Percentiles rank a stretch among this genome's conserved stretches.
phyloP scores from a whole-genome alignment of 1,284 basidiomycete species.

The Cerrena zonata region DNA sequence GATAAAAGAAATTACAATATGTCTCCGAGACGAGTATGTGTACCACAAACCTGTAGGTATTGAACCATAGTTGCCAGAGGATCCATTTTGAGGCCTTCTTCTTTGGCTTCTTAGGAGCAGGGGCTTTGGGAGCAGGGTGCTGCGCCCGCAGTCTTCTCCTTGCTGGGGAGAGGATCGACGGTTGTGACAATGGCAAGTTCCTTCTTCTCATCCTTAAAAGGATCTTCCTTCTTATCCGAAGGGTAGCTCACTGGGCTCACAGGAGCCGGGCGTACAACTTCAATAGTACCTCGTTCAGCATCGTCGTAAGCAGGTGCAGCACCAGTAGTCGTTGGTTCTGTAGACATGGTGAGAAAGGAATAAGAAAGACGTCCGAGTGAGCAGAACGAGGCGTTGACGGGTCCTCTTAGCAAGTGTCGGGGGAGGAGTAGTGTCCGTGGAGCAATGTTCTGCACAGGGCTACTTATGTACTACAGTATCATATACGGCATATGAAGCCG shows the following conservation, averaged over 20 bases:
- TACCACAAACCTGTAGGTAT: conserved; percentile 51
- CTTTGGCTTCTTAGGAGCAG: conserved; percentile 28
- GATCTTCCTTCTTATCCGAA: conserved; percentile 33
- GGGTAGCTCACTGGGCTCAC: conserved; percentile 18
- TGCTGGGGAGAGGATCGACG: conserved; percentile 30
- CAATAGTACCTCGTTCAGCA: conserved; percentile 53
- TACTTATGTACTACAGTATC: conserved; percentile 4
- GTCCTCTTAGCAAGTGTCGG: conserved; percentile 5
- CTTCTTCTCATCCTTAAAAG: conserved; percentile 14
- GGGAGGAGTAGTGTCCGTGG: conserved; percentile 5
- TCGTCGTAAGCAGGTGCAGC: conserved; percentile 40
- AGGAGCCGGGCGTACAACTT: conserved; percentile 30
- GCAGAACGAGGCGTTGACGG: background rate
- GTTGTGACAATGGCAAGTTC: conserved; percentile 15
- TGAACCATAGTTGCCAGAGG: conserved; percentile 59
- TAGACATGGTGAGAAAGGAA: conserved; percentile 18
- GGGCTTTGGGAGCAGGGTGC: conserved; percentile 25
- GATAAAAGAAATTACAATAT: background rate
- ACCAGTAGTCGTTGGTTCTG: conserved; percentile 22
- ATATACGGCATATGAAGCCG: background rate
- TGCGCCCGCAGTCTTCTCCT: conserved; percentile 38
- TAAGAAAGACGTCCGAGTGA: conserved; percentile 9
- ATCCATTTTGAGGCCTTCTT: conserved; percentile 53
- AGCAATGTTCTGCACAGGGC: background rate
- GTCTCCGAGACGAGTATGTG: background rate